A percentile compares a stretch with the other conserved stretches of the same genome.
Conservation (phyloP, 2,329 filamentous ascomycete species). For the Pseudogymnoascus sp. region DNA sequence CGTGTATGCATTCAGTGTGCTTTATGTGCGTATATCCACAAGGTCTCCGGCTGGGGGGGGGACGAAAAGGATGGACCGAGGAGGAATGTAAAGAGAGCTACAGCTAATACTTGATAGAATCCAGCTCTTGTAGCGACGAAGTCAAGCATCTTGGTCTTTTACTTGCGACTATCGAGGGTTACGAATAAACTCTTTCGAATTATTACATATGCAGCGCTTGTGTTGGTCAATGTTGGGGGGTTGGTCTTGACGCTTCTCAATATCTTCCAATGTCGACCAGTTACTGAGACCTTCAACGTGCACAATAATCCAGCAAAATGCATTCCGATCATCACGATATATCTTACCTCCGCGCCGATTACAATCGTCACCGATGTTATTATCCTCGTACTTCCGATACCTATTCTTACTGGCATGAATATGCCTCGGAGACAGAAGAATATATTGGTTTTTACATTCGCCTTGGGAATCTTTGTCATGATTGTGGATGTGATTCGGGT, state of each 20-base stretch:
- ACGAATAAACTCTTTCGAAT: slow-evolving; percentile 66
- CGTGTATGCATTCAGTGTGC: slow-evolving; percentile 54
- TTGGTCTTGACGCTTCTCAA: slow-evolving; percentile 74
- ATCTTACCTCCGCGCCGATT: slow-evolving; percentile 71
- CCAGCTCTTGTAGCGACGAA: slow-evolving; percentile 86
- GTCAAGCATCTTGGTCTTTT: slow-evolving; percentile 81
- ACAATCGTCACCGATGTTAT: slow-evolving; percentile 86
- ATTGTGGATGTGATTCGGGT: slow-evolving; percentile 81
- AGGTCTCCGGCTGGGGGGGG: not conserved
- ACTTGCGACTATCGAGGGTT: slow-evolving; percentile 64
- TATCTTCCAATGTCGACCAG: slow-evolving; percentile 73
- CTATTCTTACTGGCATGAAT: slow-evolving; percentile 75
- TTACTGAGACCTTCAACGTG: slow-evolving; percentile 58
- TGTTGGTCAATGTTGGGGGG: slow-evolving; percentile 73
- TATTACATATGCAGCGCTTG: slow-evolving; percentile 67
- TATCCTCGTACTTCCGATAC: slow-evolving; percentile 77
- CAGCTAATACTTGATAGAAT: slow-evolving; percentile 46
- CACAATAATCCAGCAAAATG: slow-evolving; percentile 6
- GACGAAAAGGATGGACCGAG: not conserved
- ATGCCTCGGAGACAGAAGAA: slow-evolving; percentile 77
- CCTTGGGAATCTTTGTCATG: slow-evolving; percentile 76
- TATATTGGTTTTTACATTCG: slow-evolving; percentile 77
- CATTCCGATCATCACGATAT: slow-evolving; percentile 49
- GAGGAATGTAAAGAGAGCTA: not conserved
- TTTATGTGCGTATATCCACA: slow-evolving; percentile 41